Base-by-base conservation (phyloP, 1,139 yeast species). In the Arxiozyma heterogenica region DNA sequence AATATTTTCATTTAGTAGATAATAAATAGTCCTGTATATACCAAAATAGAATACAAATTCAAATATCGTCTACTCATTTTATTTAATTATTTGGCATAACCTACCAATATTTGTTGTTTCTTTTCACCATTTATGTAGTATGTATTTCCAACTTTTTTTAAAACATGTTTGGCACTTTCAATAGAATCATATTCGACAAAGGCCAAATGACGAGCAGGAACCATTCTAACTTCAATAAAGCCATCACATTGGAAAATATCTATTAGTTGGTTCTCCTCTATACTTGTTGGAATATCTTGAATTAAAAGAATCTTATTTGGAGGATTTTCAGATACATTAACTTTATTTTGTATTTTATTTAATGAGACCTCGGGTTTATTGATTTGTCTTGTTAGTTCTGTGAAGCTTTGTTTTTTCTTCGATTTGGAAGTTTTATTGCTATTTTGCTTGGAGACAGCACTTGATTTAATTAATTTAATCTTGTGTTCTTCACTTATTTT, bases 111-210 rank as follows among this genome's bases (percentile, higher is more conserved):
- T 11, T 27, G 46, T 7, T 52, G 49, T 21, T 54, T 57, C 9
- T 11, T 45, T 12, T 49, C 49, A 38, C 34, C 52, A 5, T 57
- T 53, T 55, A 59, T 55, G 15, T 51, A 46, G 48, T 78, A 58
- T 0, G 64, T 64, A 7, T 61, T 61, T 0, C 78, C 76, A 4
- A 74, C 64, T 17, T 56, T 61, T 15, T 74, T 72, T 55, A 74
- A 70, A 3, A 79, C 80, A 1, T 63, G 67, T 0, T 75, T 69
- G 0, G 88, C 83, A 47, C 74, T 73, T 5, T 66, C 69, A 30
- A 81, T 84, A 7, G 73, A 71, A 41, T 79, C 82, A 66, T 83
- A 93, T 63, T 93, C 97, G 15, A 93, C 78, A 68, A 93, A 86
- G 8, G 94, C 95, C 53, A 93, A 79, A 47, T 79, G 78, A 50